Evolutionary conservation across 495 filamentous ascomycete species (phyloP), one percentile per base, ranked within the genome.

Genomic region (Annulohypoxylon moriforme): DNA sequence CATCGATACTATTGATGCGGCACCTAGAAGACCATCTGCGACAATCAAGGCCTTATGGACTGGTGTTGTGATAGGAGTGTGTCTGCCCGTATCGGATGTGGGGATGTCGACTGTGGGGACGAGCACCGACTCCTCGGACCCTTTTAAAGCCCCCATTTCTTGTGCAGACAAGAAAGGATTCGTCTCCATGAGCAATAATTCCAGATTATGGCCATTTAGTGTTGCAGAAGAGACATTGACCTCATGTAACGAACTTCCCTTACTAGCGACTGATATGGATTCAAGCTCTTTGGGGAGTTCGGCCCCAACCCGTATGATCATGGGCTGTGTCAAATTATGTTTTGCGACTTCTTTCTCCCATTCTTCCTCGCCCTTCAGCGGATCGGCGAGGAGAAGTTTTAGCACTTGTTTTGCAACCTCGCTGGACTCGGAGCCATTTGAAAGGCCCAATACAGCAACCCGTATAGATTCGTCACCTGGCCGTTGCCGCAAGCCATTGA

Each of bases 11-110:
- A 86, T 64, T 13, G 75, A 71, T 18, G 80, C 77, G 3, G 83
- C 84, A 14, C 85, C 86, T 9, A 74, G 24, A 16, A 87, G 69
- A 0, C 93, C 94, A 44, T 90, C 85, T 2, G 88, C 89, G 33
- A 96, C 89, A 13, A 98, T 68, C 24, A 98, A 78, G 9, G 90
- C 88, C 77, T 90, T 91, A 72, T 99, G 96, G 14, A 97, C 93
- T 0, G 96, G 94, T 60, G 94, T 93, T 9, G 89, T 88, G 10
- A 97, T 83, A 38, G 90, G 79, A 22, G 87, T 87, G 50, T 87
- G 82, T 61, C 86, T 85, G 14, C 88, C 89, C 10, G 83, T 85
- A 50, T 82, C 80, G 46, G 90, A 90, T 11, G 83, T 87, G 10
- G 86, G 86, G 24, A 92, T 89, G 13, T 91, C 89, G 36, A 96